These are phyloP conservation scores for Pleurotus cornucopiae DNA, from an alignment of 768 basidiomycete genomes.

Conservation along the genomic window DNA sequence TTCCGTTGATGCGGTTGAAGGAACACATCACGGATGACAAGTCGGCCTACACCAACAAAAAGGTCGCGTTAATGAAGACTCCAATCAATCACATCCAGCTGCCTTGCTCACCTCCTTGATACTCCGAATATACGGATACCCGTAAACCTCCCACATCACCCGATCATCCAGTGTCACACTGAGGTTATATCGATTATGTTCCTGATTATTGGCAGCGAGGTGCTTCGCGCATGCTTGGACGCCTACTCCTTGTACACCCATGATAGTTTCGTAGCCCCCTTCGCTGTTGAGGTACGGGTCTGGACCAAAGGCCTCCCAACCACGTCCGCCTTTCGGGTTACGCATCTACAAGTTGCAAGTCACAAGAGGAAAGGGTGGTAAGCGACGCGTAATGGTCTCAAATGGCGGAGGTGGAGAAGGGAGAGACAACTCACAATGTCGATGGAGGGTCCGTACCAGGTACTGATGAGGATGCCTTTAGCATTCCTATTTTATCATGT, in stretches of 20 bases:
- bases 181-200: slow-evolving; percentile 12
- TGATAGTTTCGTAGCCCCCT: slow-evolving; percentile 48
- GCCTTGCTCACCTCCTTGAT: slow-evolving; percentile 9
- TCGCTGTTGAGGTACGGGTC: slow-evolving; percentile 52
- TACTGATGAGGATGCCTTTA: not conserved
- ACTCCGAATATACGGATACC: slow-evolving; percentile 16
- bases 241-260: slow-evolving; percentile 45
- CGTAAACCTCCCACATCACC: slow-evolving; percentile 27
- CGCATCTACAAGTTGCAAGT: not conserved
- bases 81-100: not conserved
- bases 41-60: slow-evolving; percentile 18
- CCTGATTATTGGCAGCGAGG: slow-evolving; percentile 8
- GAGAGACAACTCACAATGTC: not conserved
- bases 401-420: not conserved
- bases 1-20: slow-evolving; percentile 32
- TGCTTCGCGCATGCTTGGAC: slow-evolving; percentile 31
- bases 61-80: not conserved
- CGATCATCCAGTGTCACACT: slow-evolving; percentile 28
- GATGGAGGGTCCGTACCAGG: not conserved
- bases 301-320: slow-evolving; percentile 33
- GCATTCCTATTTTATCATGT: not conserved
- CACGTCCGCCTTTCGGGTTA: not conserved
- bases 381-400: not conserved
- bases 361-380: not conserved
- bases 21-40: slow-evolving; percentile 28